Base-by-base conservation (phyloP, 2,329 filamentous ascomycete genomes). In the Cytospora piceae region DNA sequence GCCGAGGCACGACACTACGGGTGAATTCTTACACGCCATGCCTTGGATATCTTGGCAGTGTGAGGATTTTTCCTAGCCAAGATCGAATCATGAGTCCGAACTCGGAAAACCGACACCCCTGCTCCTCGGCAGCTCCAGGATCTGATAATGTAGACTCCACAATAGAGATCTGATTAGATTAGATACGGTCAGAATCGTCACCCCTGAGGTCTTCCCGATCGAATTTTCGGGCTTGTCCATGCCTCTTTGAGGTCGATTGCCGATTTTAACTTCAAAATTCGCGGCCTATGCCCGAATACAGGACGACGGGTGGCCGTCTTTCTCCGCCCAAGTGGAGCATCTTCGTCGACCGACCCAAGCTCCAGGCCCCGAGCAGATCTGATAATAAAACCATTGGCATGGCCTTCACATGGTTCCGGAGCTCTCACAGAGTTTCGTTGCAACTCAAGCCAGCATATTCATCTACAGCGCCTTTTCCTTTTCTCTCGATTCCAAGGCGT, bases 151-250 rank as follows among this genome's bases (percentile, higher is more conserved):
- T 49, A 49, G 46, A 12, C 46, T 24, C 46, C n/a, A 49, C 24
- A 3, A 22, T 49, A 9, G 46, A 49, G n/a, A 49, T 49, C 46
- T 55, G 63, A 64, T 64, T 51, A 64, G 63, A 64, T 64, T 64
- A 60, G 37, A 55, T 49, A n/a, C n/a, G 32, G 55, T 9, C n/a
- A 20, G n/a, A 24, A 20, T 49, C 39, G 24, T 24, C 27, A 29
- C 15, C 42, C 17, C 31, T 9, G 20, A 27, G 27, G 51, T 59
- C 56, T 57, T 51, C 49, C 32, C 32, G 34, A 15, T 17, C 34
- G 24, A n/a, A 37, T 49, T 39, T 52, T 29, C 17, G 22, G 8
- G 37, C 5, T 17, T 22, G 51, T 32, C 57, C 51, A 56, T 46
- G 29, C 39, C 51, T 20, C 22, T 46, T 37, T n/a, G 29, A 27